These are phyloP conservation scores for Kwoniella sp. DNA, from an alignment of 768 basidiomycete species.

Conservation along the genomic window DNA sequence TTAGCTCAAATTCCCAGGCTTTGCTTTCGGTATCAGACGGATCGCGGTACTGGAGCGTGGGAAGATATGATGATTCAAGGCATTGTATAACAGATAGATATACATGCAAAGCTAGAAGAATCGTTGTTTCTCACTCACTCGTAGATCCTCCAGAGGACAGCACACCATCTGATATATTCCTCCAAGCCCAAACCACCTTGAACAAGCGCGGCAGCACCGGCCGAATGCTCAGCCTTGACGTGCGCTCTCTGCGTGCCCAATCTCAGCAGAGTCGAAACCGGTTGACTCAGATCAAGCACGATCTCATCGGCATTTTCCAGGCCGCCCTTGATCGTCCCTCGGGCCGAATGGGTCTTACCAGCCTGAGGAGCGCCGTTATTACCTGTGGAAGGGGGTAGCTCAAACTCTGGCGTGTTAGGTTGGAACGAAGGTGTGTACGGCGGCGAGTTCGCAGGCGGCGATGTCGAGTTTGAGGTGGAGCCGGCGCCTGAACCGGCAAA, in stretches of 20 bases:
- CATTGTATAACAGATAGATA: background rate
- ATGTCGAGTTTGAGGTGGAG: constrained; percentile 11
- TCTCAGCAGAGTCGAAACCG: constrained; percentile 58
- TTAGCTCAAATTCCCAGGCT: too few species aligned
- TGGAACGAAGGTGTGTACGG: constrained; percentile 37
- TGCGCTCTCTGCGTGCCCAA: constrained; percentile 62
- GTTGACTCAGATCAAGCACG: constrained; percentile 48
- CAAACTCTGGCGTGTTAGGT: constrained; percentile 29
- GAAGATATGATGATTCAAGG: too few species aligned
- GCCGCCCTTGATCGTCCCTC: constrained; percentile 11
- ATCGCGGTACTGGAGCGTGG: too few species aligned
- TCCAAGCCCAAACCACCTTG: constrained; percentile 65
- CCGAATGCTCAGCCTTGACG: constrained; percentile 64
- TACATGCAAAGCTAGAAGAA: too few species aligned
- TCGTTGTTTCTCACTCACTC: constrained; percentile 60
- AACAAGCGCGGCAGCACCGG: constrained; percentile 64
- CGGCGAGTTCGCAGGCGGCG: background rate
- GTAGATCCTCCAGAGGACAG: constrained; percentile 80
- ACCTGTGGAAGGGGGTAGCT: background rate
- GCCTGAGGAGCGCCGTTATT: background rate
- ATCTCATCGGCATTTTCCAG: constrained; percentile 22
- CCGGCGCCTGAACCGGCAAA: background rate
- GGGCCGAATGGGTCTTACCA: constrained; percentile 7
- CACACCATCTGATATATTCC: constrained; percentile 71
- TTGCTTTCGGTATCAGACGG: too few species aligned